phyloP scores from a whole-genome alignment of 1,139 yeast species.

The Debaryomycetaceae sp. region DNA sequence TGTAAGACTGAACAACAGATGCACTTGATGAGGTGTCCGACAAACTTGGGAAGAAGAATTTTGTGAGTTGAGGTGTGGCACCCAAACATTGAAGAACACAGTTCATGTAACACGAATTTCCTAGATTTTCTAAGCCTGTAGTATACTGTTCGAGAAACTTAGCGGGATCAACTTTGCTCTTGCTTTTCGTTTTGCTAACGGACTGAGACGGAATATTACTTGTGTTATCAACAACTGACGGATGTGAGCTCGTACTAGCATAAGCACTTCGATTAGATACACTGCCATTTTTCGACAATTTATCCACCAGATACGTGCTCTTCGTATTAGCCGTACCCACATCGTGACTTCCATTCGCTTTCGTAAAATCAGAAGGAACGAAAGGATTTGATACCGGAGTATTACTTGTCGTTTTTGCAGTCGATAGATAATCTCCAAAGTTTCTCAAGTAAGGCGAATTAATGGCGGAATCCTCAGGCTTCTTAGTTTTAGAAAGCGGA shows the following conservation, averaged over 20 bases:
- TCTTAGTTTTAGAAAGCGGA: constrained; percentile 1
- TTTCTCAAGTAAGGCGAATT: constrained; percentile 32
- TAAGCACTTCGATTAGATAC: too few relatives aligned
- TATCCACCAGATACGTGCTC: neutral
- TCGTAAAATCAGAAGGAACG: neutral
- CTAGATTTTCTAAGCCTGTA: constrained; percentile 73
- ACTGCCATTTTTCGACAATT: too few relatives aligned
- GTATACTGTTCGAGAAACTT: constrained; percentile 32
- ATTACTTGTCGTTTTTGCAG: constrained; percentile 24
- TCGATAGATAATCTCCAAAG: constrained; percentile 39
- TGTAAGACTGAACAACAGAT: constrained; percentile 41
- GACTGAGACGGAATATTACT: too few relatives aligned
- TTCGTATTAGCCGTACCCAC: neutral
- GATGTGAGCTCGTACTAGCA: too few relatives aligned
- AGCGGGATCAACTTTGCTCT: constrained; percentile 9
- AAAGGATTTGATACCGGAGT: constrained; percentile 18
- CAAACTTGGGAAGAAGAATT: constrained; percentile 36
- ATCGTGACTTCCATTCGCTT: neutral
- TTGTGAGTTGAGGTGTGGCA: constrained; percentile 42
- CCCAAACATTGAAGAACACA: constrained; percentile 82
- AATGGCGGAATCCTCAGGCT: constrained; percentile 4
- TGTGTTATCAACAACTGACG: too few relatives aligned
- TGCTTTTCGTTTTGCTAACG: neutral
- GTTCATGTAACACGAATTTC: constrained; percentile 93
- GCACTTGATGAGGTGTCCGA: constrained; percentile 16